Evolutionary conservation across 2,329 filamentous ascomycete genomes (phyloP).

Genomic region (Talaromyces sp.): DNA sequence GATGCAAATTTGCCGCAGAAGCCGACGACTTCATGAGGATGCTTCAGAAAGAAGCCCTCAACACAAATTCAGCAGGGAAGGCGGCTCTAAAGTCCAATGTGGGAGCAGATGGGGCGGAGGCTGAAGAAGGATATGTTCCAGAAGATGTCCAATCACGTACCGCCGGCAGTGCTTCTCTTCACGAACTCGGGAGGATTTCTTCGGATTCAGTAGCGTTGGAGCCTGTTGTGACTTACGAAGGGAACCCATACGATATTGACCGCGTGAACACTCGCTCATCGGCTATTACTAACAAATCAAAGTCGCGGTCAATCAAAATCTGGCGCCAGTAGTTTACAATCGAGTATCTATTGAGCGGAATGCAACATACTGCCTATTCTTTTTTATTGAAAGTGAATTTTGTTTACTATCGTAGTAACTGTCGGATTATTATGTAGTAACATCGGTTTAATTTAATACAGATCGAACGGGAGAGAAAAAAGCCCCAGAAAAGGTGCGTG

Average conservation of each 20-base stretch:
- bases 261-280: conserved; percentile 33
- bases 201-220: conserved; percentile 23
- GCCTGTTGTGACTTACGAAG: conserved; percentile 28
- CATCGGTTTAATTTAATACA: too few species aligned
- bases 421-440: too few species aligned
- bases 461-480: too few species aligned
- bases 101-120: not conserved
- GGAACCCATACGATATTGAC: conserved; percentile 40
- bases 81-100: conserved; percentile 11
- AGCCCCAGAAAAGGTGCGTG: too few species aligned
- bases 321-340: not conserved
- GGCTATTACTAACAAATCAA: not conserved
- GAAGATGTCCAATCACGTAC: not conserved
- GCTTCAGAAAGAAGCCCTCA: conserved; percentile 23
- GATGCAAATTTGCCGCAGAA: conserved; percentile 37
- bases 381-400: too few species aligned
- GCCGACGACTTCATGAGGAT: conserved; percentile 32
- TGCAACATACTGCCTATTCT: too few species aligned
- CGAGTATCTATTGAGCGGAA: too few species aligned
- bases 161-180: not conserved
- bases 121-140: not conserved
- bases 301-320: not conserved
- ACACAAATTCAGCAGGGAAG: conserved; percentile 13
- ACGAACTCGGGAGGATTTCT: conserved; percentile 16
- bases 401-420: too few species aligned